Evolutionary conservation across 768 basidiomycete genomes (phyloP).

Genomic region (Lanmaoa rubissima): DNA sequence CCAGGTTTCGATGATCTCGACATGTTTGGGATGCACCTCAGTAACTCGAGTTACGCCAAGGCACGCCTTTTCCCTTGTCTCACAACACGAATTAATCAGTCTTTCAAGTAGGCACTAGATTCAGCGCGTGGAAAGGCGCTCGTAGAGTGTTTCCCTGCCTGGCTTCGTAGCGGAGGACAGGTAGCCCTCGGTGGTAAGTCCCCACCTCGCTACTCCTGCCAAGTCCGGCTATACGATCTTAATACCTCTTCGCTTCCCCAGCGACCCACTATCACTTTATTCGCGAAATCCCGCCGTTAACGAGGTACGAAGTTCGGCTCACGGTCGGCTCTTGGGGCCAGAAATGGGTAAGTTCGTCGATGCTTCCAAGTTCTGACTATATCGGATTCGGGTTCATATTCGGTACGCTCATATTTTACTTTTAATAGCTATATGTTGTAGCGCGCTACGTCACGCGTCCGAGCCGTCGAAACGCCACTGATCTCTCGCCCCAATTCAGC

Average conservation of each 20-base stretch:
- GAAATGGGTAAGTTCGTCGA: constrained; percentile 62
- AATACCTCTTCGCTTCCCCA: constrained; percentile 17
- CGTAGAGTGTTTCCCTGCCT: constrained; percentile 51
- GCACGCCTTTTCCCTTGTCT: constrained; percentile 29
- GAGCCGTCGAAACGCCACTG: constrained; percentile 14
- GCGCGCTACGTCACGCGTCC: constrained; percentile 62
- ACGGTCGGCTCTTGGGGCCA: constrained; percentile 65
- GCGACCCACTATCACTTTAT: constrained; percentile 69
- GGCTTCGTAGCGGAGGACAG: constrained; percentile 59
- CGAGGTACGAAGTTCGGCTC: constrained; percentile 59
- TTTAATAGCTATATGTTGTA: constrained; percentile 55
- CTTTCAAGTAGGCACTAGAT: constrained; percentile 40
- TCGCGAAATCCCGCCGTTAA: constrained; percentile 65
- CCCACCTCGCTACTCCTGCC: too few species aligned
- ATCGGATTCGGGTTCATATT: background rate
- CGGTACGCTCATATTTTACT: background rate
- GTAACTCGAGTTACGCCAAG: constrained; percentile 81
- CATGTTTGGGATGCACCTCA: constrained; percentile 63
- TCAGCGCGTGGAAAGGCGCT: constrained; percentile 47
- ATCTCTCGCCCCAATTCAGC: constrained; percentile 25
- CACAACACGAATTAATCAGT: background rate
- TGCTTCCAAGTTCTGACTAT: background rate
- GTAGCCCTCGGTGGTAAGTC: constrained; percentile 49
- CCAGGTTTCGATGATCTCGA: constrained; percentile 73
- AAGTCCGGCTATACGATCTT: background rate